Evolutionary conservation across 2,329 filamentous ascomycete genomes (phyloP).

Genomic region (Ophiostoma angusticollis): DNA sequence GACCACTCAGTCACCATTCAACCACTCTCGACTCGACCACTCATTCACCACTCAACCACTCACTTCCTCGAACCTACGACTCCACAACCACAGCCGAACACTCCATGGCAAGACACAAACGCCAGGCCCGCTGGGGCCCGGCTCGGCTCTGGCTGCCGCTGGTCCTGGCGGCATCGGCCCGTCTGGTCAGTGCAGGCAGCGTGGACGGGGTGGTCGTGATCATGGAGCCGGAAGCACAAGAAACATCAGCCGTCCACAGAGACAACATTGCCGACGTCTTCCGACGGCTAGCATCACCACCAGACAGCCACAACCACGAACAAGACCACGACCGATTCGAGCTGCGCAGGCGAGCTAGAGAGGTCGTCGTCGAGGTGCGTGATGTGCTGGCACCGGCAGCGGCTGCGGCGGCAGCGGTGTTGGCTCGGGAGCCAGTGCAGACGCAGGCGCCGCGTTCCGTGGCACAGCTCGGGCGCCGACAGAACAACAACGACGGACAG

Average conservation of each 20-base stretch:
- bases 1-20: too few species aligned
- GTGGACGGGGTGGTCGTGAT: constrained; percentile 10
- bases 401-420: neutral
- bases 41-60: too few species aligned
- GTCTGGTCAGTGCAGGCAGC: constrained; percentile 14
- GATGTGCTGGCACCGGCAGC: neutral
- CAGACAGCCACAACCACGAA: neutral
- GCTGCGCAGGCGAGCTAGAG: too few species aligned
- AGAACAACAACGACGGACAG: constrained; percentile 15
- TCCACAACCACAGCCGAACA: too few species aligned
- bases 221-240: neutral
- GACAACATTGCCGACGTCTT: neutral
- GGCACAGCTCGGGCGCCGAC: constrained; percentile 12
- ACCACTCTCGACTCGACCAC: too few species aligned
- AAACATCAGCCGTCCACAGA: neutral
- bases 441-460: constrained; percentile 16
- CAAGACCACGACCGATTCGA: too few species aligned
- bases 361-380: neutral
- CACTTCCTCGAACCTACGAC: too few species aligned
- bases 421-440: neutral
- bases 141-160: constrained; percentile 15
- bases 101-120: constrained; percentile 3
- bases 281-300: neutral
- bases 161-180: constrained; percentile 8
- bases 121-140: constrained; percentile 2